Evolutionary conservation across 345 rosid species (phyloP).

Genomic region (Gynandropsis gynandra): DNA sequence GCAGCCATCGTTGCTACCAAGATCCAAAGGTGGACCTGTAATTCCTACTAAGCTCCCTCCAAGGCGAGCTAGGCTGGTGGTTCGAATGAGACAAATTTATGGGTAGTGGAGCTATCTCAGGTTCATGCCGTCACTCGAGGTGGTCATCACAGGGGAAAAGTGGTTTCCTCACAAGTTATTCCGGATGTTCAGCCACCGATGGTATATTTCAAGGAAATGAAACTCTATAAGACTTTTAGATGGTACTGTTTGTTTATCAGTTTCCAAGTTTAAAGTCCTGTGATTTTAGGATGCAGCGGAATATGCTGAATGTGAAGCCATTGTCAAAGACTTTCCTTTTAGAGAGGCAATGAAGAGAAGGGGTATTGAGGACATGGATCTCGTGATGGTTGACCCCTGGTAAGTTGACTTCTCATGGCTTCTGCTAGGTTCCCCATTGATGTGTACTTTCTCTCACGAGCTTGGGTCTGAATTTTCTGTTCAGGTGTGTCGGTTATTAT

Average conservation of each 20-base stretch:
- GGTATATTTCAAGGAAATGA: conserved; percentile 36
- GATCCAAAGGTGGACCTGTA: conserved; percentile 71
- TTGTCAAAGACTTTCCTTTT: conserved; percentile 73
- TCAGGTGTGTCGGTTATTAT: conserved; percentile 80
- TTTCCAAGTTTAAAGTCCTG: conserved; percentile 14
- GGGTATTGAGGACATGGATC: conserved; percentile 91
- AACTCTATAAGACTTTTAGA: conserved; percentile 15
- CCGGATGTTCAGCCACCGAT: conserved; percentile 96
- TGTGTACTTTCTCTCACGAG: conserved; percentile 9
- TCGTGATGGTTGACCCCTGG: conserved; percentile 90
- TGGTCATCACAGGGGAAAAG: conserved; percentile 94
- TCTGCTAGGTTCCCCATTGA: conserved; percentile 12
- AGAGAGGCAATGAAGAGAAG: conserved; percentile 84
- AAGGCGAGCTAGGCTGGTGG: conserved; percentile 72
- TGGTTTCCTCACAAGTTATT: conserved; percentile 58
- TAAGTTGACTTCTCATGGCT: conserved; percentile 24
- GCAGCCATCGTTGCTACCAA: conserved; percentile 79
- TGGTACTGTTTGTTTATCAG: conserved; percentile 8
- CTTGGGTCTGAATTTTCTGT: conserved; percentile 14
- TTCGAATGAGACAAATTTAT: conserved; percentile 79
- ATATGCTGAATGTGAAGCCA: conserved; percentile 91
- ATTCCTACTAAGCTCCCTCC: conserved; percentile 87
- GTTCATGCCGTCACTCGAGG: conserved; percentile 90
- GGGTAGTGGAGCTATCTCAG: conserved; percentile 80
- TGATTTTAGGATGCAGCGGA: conserved; percentile 60